phyloP scores from a whole-genome alignment of 1,284 basidiomycete genomes.

The Athelia sp. region DNA sequence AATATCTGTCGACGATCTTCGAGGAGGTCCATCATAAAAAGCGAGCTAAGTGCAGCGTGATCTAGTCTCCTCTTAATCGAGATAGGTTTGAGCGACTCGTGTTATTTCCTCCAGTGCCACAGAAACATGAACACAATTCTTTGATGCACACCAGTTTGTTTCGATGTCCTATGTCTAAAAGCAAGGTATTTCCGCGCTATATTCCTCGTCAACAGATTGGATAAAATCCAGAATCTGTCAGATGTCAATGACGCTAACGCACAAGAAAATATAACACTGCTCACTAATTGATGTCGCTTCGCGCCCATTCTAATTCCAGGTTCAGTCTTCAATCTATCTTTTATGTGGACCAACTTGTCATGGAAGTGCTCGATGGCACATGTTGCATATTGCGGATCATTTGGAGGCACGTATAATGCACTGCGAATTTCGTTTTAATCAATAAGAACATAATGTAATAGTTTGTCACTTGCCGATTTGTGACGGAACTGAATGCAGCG shows the following conservation, averaged over 20 bases:
- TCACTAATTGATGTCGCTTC: slow-evolving; percentile 67
- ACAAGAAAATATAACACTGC: slow-evolving; percentile 21
- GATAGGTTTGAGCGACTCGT: too few relatives aligned
- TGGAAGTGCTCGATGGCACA: slow-evolving; percentile 83
- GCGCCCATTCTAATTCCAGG: slow-evolving; percentile 66
- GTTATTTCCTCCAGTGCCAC: too few relatives aligned
- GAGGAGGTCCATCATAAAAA: too few relatives aligned
- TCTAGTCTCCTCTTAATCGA: too few relatives aligned
- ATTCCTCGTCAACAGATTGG: slow-evolving; percentile 40
- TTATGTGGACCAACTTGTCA: slow-evolving; percentile 80
- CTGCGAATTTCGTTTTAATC: neutral
- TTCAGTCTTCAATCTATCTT: slow-evolving; percentile 72
- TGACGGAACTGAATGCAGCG: slow-evolving; percentile 73
- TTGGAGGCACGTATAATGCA: slow-evolving; percentile 50
- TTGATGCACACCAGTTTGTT: too few relatives aligned
- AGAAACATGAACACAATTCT: too few relatives aligned
- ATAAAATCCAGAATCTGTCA: slow-evolving; percentile 55
- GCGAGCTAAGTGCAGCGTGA: too few relatives aligned
- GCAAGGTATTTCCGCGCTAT: neutral
- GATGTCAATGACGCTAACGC: slow-evolving; percentile 3
- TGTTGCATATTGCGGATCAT: slow-evolving; percentile 39
- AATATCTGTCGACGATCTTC: too few relatives aligned
- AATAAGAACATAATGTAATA: slow-evolving; percentile 1
- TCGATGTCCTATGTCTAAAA: too few relatives aligned
- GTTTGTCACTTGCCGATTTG: slow-evolving; percentile 46